Evolutionary conservation across 345 rosid species (phyloP).

Genomic region (Pistacia atlantica): DNA sequence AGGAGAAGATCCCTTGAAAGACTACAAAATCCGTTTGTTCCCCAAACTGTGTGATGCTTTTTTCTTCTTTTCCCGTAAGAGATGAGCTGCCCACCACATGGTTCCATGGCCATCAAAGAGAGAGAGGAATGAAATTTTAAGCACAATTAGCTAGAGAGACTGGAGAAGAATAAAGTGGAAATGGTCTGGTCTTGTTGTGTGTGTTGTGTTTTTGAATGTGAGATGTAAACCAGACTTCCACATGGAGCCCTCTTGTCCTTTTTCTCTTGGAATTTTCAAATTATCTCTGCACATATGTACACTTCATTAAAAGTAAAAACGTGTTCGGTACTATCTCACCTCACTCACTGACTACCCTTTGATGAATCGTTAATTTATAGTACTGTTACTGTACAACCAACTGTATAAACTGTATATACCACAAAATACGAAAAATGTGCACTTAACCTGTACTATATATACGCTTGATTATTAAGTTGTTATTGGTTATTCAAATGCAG

Average conservation of each 20-base stretch:
- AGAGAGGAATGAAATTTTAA: neutral
- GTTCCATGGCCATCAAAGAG: neutral
- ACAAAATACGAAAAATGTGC: neutral
- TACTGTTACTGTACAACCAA: neutral
- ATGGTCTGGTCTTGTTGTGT: conserved; percentile 19
- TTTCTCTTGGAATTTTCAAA: conserved; percentile 71
- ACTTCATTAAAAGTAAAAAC: neutral
- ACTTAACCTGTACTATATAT: too few relatives aligned
- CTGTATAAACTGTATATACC: neutral
- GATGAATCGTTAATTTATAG: neutral
- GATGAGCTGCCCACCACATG: conserved; percentile 68
- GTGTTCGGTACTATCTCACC: neutral
- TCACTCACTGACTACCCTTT: neutral
- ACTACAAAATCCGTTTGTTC: conserved; percentile 81
- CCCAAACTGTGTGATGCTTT: conserved; percentile 48
- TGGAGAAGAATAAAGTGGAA: conserved; percentile 43
- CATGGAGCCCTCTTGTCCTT: conserved; percentile 69
- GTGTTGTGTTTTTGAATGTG: conserved; percentile 25
- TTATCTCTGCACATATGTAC: conserved; percentile 19
- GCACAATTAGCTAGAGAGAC: conserved; percentile 12
- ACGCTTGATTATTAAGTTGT: too few relatives aligned
- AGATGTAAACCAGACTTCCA: conserved; percentile 45
- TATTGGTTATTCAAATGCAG: too few relatives aligned
- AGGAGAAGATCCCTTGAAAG: conserved; percentile 78
- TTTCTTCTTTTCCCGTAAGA: conserved; percentile 12